A percentile compares a stretch with the other conserved stretches of the same genome.
Evolutionary conservation across 2,329 filamentous ascomycete species (phyloP).

Genomic region (Arachnopeziza araneosa): DNA sequence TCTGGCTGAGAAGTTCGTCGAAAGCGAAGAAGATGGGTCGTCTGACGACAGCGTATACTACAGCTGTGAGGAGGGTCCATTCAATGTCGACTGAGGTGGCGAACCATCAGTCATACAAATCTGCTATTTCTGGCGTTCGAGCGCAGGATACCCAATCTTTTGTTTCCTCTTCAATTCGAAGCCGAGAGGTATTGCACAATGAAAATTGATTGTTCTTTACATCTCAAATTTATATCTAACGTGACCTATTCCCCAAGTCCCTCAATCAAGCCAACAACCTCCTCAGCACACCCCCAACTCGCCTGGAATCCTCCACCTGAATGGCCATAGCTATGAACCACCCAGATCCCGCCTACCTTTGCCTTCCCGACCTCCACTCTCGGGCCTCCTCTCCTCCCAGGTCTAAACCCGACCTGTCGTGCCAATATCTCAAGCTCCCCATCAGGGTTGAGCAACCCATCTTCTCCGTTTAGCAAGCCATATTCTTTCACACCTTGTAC

Average conservation of each 20-base stretch:
- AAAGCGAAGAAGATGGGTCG: no score
- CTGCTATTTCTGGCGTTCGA: no score
- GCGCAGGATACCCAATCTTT: no score
- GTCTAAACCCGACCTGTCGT: slow-evolving; percentile 38
- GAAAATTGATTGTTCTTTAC: no score
- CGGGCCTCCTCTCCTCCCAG: slow-evolving; percentile 37
- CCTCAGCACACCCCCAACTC: slow-evolving; percentile 25
- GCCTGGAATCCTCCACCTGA: slow-evolving; percentile 38
- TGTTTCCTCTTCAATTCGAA: no score
- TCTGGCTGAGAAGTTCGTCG: slow-evolving; percentile 5
- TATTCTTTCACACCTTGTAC: neutral
- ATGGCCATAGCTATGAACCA: slow-evolving; percentile 44
- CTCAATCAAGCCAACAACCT: slow-evolving; percentile 15
- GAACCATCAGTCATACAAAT: no score
- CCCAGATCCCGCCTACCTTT: slow-evolving; percentile 24
- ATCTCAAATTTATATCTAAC: neutral
- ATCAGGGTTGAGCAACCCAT: slow-evolving; percentile 11
- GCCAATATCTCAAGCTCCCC: slow-evolving; percentile 39
- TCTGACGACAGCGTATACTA: no score
- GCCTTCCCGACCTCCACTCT: slow-evolving; percentile 36
- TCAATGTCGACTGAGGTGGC: no score
- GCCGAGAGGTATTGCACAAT: neutral
- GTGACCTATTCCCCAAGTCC: neutral
- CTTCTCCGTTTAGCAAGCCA: neutral
- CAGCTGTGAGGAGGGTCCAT: no score